Percentiles rank a stretch among this genome's conserved stretches.
Evolutionary conservation across 306 rosid species (phyloP).

Genomic region (Malus sylvestris): DNA sequence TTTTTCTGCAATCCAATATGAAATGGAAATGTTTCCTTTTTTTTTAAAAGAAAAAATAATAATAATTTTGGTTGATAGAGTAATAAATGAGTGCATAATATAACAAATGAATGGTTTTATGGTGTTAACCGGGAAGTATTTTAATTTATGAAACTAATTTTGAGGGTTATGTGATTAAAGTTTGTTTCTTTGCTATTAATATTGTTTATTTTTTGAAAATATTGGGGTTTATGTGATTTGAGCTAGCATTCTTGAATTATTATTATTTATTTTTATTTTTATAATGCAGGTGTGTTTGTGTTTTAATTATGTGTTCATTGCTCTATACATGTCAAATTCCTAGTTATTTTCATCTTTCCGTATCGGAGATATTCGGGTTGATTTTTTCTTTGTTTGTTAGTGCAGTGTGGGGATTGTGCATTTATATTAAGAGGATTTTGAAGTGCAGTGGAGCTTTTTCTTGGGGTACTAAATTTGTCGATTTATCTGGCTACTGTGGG

Average conservation of each 20-base stretch:
- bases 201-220: neutral
- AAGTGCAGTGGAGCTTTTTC: neutral
- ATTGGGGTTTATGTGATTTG: neutral
- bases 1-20: neutral
- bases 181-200: neutral
- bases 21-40: neutral
- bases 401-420: slow-evolving; percentile 3
- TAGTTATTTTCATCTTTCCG: neutral
- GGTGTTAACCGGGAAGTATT: neutral
- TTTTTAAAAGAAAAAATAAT: neutral
- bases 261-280: no score
- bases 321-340: neutral
- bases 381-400: neutral
- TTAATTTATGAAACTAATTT: neutral
- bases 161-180: neutral
- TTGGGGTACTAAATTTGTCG: slow-evolving; percentile 1
- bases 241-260: neutral
- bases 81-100: neutral
- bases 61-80: neutral
- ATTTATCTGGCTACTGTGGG: slow-evolving; percentile 8
- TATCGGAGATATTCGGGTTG: neutral
- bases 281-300: neutral
- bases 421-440: neutral
- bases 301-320: neutral
- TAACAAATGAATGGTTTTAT: no score